phyloP scores from a whole-genome alignment of 2,329 filamentous ascomycete species.

The Diplocarpon rosae region DNA sequence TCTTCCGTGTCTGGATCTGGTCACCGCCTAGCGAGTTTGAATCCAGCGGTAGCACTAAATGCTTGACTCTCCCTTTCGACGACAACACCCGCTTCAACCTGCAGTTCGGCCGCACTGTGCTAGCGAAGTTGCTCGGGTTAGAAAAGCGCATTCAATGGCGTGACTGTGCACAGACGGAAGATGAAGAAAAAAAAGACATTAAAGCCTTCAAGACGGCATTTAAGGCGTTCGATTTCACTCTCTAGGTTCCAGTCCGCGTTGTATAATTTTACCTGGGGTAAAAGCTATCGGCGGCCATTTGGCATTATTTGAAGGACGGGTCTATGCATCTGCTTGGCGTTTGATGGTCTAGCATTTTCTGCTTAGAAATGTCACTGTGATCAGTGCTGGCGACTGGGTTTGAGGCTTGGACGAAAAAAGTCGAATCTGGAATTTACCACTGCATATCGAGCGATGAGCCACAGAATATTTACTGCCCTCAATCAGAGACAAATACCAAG shows the following conservation, averaged over 20 bases:
- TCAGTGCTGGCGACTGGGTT: too few species aligned
- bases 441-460: too few species aligned
- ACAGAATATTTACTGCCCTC: too few species aligned
- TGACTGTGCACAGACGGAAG: constrained; percentile 65
- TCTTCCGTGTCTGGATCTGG: constrained; percentile 79
- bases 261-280: not conserved
- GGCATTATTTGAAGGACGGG: not conserved
- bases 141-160: constrained; percentile 76
- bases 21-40: constrained; percentile 36
- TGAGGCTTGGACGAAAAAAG: too few species aligned
- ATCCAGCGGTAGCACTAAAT: constrained; percentile 40
- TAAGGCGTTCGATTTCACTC: constrained; percentile 68
- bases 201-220: constrained; percentile 72
- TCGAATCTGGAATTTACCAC: too few species aligned
- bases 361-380: too few species aligned
- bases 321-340: too few species aligned
- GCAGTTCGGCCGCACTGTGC: constrained; percentile 77
- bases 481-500: too few species aligned
- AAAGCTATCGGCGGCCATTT: not conserved
- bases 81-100: constrained; percentile 70
- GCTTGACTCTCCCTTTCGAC: constrained; percentile 63
- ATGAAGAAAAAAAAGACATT: constrained; percentile 71
- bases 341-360: too few species aligned
- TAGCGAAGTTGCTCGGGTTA: constrained; percentile 76
- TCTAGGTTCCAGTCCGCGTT: constrained; percentile 5